Conservation (phyloP, 2,329 filamentous ascomycete genomes). For the Fusarium kyushuense region DNA sequence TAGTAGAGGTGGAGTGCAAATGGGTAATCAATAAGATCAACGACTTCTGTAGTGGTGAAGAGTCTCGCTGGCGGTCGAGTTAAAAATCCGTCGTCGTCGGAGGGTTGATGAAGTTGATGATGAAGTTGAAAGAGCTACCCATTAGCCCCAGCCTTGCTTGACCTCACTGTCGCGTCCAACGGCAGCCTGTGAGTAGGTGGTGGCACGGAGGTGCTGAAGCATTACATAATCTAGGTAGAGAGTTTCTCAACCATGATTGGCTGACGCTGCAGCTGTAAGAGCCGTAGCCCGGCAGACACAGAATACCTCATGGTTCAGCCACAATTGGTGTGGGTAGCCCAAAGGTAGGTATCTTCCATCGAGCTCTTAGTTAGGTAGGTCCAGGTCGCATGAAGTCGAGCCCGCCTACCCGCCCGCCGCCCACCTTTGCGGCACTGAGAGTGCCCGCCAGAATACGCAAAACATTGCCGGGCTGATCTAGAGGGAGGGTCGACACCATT, state of each 20-base stretch:
- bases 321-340: background rate
- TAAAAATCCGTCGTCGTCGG: background rate
- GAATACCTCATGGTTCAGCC: slow-evolving; percentile 6
- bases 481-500: slow-evolving; percentile 34
- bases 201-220: background rate
- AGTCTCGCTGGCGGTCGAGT: background rate
- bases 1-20: slow-evolving; percentile 22
- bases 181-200: slow-evolving; percentile 51
- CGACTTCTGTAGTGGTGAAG: background rate
- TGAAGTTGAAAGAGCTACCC: slow-evolving; percentile 28
- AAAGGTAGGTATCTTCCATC: slow-evolving; percentile 22
- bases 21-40: background rate
- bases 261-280: slow-evolving; percentile 26
- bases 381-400: slow-evolving; percentile 16
- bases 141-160: slow-evolving; percentile 30
- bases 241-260: slow-evolving; percentile 50
- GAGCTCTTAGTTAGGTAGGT: slow-evolving; percentile 15
- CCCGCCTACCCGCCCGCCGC: slow-evolving; percentile 18
- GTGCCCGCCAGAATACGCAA: slow-evolving; percentile 25
- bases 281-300: slow-evolving; percentile 29
- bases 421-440: slow-evolving; percentile 28
- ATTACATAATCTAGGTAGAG: slow-evolving; percentile 51
- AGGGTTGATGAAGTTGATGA: slow-evolving; percentile 28
- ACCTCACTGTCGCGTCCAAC: slow-evolving; percentile 53
- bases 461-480: slow-evolving; percentile 14